Evolutionary conservation across 2,329 filamentous ascomycete species (phyloP).

Genomic region (Monosporascus ibericus): DNA sequence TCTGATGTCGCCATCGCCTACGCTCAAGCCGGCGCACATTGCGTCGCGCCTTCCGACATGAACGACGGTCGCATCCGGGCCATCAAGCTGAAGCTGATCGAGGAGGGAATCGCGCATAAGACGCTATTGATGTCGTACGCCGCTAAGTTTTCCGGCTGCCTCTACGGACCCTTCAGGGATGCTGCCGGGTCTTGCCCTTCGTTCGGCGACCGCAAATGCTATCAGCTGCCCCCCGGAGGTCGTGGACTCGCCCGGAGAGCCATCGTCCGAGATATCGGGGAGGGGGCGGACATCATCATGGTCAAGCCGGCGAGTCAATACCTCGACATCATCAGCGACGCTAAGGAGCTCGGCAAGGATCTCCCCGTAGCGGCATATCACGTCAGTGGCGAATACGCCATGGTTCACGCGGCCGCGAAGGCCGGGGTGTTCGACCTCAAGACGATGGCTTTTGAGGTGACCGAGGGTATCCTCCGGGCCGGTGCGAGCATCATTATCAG

Average conservation of each 20-base stretch:
- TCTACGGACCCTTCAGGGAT: conserved; percentile 96
- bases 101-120: conserved; percentile 86
- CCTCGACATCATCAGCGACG: conserved; percentile 94
- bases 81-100: conserved; percentile 96
- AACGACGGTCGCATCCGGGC: conserved; percentile 96
- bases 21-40: conserved; percentile 91
- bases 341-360: conserved; percentile 88
- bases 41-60: conserved; percentile 97
- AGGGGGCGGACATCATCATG: conserved; percentile 98
- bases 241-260: conserved; percentile 87
- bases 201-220: conserved; percentile 93
- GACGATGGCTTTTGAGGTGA: conserved; percentile 90
- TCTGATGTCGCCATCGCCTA: conserved; percentile 98
- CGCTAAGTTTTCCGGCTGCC: conserved; percentile 92
- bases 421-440: conserved; percentile 95
- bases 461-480: conserved; percentile 85
- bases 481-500: conserved; percentile 89
- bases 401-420: conserved; percentile 94
- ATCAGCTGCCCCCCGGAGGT: conserved; percentile 89
- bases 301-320: conserved; percentile 96
- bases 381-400: conserved; percentile 93
- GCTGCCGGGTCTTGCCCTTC: conserved; percentile 85
- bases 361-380: conserved; percentile 94
- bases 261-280: conserved; percentile 81
- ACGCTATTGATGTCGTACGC: conserved; percentile 96